These are phyloP conservation scores for Trichophyton equinum DNA, from an alignment of 2,329 filamentous ascomycete genomes.

Conservation along the genomic window DNA sequence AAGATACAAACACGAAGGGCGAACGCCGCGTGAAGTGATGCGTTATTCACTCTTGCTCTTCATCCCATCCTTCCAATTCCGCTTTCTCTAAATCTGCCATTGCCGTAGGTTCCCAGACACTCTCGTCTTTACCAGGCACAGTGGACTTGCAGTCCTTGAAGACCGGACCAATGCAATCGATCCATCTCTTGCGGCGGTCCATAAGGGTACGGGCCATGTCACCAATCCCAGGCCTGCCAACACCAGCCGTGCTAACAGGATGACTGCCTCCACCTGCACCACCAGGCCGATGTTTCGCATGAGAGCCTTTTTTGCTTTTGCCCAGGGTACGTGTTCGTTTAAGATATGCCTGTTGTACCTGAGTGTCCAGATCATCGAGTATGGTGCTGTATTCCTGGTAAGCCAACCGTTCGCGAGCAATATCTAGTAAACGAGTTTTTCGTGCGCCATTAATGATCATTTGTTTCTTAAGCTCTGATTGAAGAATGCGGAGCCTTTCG, in stretches of 20 bases:
- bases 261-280: constrained; percentile 62
- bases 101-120: constrained; percentile 59
- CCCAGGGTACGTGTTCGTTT: constrained; percentile 91
- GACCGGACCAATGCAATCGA: constrained; percentile 76
- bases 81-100: constrained; percentile 64
- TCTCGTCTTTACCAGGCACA: constrained; percentile 56
- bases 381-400: constrained; percentile 96
- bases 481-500: constrained; percentile 72
- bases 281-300: constrained; percentile 45
- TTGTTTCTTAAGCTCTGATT: constrained; percentile 68
- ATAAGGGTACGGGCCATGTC: constrained; percentile 85
- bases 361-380: constrained; percentile 85
- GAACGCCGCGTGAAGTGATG: background rate
- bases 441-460: constrained; percentile 81
- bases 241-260: constrained; percentile 26
- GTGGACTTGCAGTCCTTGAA: constrained; percentile 71
- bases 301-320: constrained; percentile 79
- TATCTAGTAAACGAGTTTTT: constrained; percentile 72
- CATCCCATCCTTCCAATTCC: constrained; percentile 71
- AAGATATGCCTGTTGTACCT: constrained; percentile 88
- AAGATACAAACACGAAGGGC: background rate
- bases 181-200: constrained; percentile 83
- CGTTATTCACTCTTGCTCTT: constrained; percentile 51
- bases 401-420: constrained; percentile 85
- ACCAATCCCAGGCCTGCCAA: constrained; percentile 56